These are phyloP conservation scores for Fagus crenata DNA, from an alignment of 306 rosid genomes.

Conservation along the genomic window DNA sequence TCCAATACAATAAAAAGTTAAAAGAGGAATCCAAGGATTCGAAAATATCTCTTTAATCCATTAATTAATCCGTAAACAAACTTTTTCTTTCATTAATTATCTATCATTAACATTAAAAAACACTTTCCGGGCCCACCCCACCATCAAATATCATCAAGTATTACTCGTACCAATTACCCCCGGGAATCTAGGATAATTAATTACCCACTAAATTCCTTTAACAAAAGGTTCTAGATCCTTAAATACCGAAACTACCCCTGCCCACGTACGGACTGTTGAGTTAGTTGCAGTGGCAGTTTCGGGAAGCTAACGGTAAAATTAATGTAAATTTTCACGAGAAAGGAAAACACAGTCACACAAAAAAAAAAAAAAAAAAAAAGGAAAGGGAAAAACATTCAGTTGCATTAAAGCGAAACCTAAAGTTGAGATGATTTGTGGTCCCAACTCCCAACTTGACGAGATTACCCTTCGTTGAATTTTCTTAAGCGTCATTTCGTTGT, in stretches of 20 bases:
- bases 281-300: background rate
- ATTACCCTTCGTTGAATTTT: background rate
- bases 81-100: background rate
- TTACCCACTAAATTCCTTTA: background rate
- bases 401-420: slow-evolving; percentile 18
- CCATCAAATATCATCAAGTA: slow-evolving; percentile 33
- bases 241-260: too few species aligned
- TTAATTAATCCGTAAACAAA: background rate
- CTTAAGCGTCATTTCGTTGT: background rate
- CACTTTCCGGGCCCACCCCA: slow-evolving; percentile 38
- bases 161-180: slow-evolving; percentile 19
- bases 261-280: background rate
- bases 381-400: slow-evolving; percentile 3
- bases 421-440: background rate
- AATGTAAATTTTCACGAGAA: background rate
- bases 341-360: background rate
- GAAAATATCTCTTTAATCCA: background rate
- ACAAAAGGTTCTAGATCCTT: background rate
- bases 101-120: too few species aligned
- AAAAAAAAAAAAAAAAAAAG: background rate
- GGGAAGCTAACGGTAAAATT: background rate
- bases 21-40: slow-evolving; percentile 26
- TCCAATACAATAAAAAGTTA: too few species aligned
- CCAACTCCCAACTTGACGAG: background rate
- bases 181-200: slow-evolving; percentile 37